Conservation (phyloP, 2,329 filamentous ascomycete species). For the Claviceps pusilla region DNA sequence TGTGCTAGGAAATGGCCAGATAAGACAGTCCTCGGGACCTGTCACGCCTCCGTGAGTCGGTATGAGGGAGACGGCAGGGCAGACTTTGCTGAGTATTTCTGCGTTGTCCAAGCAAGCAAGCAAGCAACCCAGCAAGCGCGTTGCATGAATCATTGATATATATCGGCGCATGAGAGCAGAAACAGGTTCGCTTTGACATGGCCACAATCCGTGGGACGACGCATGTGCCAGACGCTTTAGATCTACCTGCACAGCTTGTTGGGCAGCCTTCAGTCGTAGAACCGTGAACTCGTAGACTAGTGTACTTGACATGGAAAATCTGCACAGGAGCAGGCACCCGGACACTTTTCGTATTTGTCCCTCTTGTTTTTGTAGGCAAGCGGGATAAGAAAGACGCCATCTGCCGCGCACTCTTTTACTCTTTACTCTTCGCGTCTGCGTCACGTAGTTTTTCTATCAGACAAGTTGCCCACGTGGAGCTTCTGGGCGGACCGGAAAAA, state of each 20-base stretch:
- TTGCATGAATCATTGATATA: not conserved
- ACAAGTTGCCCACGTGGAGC: not conserved
- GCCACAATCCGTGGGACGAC: not conserved
- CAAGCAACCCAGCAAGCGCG: not conserved
- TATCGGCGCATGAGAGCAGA: not conserved
- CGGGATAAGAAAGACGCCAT: no score
- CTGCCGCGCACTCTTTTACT: no score
- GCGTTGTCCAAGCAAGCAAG: not conserved
- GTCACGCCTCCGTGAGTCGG: not conserved
- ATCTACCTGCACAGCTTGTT: no score
- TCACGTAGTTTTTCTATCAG: no score
- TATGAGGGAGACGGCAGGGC: not conserved
- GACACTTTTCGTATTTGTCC: not conserved
- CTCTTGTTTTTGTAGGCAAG: not conserved
- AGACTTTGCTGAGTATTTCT: not conserved
- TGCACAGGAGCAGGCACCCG: not conserved
- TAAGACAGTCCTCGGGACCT: constrained; percentile 19
- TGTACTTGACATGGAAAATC: not conserved
- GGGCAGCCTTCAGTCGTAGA: no score
- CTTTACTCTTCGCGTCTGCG: no score
- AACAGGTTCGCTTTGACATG: not conserved
- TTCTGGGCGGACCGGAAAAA: constrained; percentile 18
- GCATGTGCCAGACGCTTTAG: not conserved
- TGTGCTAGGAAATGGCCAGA: constrained; percentile 53
- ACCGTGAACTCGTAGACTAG: no score